A percentile compares a stretch with the other conserved stretches of the same genome.
phyloP scores from a whole-genome alignment of 2,329 filamentous ascomycete genomes.

The Esteya vermicola region DNA sequence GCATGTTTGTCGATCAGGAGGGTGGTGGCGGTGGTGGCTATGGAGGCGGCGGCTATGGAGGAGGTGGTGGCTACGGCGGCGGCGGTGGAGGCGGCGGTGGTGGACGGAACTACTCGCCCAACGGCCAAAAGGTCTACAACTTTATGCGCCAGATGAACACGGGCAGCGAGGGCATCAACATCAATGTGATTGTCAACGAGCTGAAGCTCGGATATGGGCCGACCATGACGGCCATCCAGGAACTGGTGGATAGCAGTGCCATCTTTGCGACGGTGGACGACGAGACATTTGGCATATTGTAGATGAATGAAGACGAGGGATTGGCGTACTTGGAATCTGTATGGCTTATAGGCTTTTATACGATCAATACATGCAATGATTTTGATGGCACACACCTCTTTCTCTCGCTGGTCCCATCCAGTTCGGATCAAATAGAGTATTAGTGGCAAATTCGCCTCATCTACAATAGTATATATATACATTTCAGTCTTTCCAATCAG shows the following conservation, averaged over 20 bases:
- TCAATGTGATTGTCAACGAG: slow-evolving; percentile 58
- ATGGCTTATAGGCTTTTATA: no score
- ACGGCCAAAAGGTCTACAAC: slow-evolving; percentile 57
- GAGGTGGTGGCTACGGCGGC: slow-evolving; percentile 15
- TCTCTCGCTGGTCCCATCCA: no score
- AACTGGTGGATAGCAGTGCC: slow-evolving; percentile 57
- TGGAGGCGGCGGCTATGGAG: slow-evolving; percentile 15
- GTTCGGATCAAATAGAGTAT: no score
- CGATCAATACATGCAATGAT: no score
- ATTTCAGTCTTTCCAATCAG: not conserved
- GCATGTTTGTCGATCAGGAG: slow-evolving; percentile 39
- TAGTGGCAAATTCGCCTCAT: no score
- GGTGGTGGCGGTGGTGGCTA: no score
- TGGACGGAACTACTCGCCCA: slow-evolving; percentile 31
- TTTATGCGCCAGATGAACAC: slow-evolving; percentile 53
- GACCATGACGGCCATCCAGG: slow-evolving; percentile 65
- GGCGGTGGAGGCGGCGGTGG: slow-evolving; percentile 20
- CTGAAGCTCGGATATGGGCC: slow-evolving; percentile 54
- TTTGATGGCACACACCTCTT: no score
- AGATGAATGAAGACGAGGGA: not conserved
- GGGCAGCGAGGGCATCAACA: slow-evolving; percentile 70
- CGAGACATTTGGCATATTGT: slow-evolving; percentile 45
- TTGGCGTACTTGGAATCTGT: no score
- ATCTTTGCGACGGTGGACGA: slow-evolving; percentile 92
- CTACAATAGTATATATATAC: no score